Base-by-base conservation (phyloP, 768 basidiomycete species). In the Russula lepida region DNA sequence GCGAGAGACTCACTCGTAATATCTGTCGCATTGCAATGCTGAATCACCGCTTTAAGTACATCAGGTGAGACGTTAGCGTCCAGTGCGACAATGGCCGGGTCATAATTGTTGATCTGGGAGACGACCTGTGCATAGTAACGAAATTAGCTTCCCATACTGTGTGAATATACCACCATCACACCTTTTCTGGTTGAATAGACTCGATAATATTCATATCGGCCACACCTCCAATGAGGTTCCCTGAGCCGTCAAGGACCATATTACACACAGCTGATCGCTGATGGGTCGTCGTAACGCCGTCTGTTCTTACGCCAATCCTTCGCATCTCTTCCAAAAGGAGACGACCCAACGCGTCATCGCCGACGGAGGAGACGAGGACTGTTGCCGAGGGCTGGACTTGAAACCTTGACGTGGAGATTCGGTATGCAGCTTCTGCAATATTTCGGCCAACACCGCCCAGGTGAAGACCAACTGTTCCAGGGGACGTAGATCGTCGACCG, bases 401-500 rank as follows among this genome's bases (percentile, higher is more conserved):
- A 21, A 68, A 66, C 9, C 73, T 66, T 7, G 73, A 71, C 46
- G 74, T 68, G 62, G 85, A 69, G 6, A 87, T 71, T 30, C 89
- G 83, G 70, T 90, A 85, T 6, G 92, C 81, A 1, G 93, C 91
- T 71, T 98, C 94, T 2, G 95, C 89, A 46, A 99, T 83, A 70
- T 99, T 99, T n/a, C 95, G 85, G 0, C 83, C 94, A 15, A 99
- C 95, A 30, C 95, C 95, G 1, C 95, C 95, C 6, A 90, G 75
- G 0, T 87, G 80, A 41, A 95, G 62, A 17, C 77, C 74, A 27
- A 98, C 83, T 13, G 71, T 75, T 11, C 97, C 97, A 0, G 93
- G 92, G 12, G 80, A 80, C 0, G 95, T 98, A 0, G 92, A 89
- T 58, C 84, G 78, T 13, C 78, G 71, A n/a, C 75, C 71, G 35